These are phyloP conservation scores for Oidiodendron maius DNA, from an alignment of 495 filamentous ascomycete genomes.

Conservation along the genomic window DNA sequence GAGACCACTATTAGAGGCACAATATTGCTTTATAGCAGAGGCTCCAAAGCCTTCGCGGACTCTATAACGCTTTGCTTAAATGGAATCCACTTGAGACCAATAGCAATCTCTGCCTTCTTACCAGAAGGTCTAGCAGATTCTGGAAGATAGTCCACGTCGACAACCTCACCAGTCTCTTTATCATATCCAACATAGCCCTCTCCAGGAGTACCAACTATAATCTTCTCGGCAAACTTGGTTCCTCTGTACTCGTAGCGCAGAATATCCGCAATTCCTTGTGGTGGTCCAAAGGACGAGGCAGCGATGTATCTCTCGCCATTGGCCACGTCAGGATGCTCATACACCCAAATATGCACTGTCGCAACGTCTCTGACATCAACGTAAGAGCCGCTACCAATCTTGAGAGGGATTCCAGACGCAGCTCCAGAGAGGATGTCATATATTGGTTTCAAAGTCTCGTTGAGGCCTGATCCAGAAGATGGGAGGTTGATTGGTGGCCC, in stretches of 20 bases:
- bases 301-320: slow-evolving; percentile 33
- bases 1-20: too few relatives aligned
- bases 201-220: slow-evolving; percentile 30
- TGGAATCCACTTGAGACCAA: slow-evolving; percentile 17
- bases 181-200: slow-evolving; percentile 30
- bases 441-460: slow-evolving; percentile 22
- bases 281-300: slow-evolving; percentile 18
- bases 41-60: slow-evolving; percentile 17
- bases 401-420: slow-evolving; percentile 8
- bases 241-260: slow-evolving; percentile 25
- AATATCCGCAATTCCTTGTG: slow-evolving; percentile 35
- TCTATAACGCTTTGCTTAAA: slow-evolving; percentile 15
- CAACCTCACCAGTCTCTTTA: slow-evolving; percentile 16
- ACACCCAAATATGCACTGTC: slow-evolving; percentile 28
- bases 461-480: slow-evolving; percentile 13
- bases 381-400: slow-evolving; percentile 20
- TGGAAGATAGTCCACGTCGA: background rate
- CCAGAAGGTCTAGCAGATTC: slow-evolving; percentile 6
- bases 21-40: slow-evolving; percentile 9
- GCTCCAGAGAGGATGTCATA: slow-evolving; percentile 19
- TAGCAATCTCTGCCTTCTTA: slow-evolving; percentile 11
- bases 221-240: slow-evolving; percentile 27
- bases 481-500: slow-evolving; percentile 22
- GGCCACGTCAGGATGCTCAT: slow-evolving; percentile 27
- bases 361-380: slow-evolving; percentile 43